Conservation (phyloP, 1,284 basidiomycete genomes). For the Austroboletus rostrupii region DNA sequence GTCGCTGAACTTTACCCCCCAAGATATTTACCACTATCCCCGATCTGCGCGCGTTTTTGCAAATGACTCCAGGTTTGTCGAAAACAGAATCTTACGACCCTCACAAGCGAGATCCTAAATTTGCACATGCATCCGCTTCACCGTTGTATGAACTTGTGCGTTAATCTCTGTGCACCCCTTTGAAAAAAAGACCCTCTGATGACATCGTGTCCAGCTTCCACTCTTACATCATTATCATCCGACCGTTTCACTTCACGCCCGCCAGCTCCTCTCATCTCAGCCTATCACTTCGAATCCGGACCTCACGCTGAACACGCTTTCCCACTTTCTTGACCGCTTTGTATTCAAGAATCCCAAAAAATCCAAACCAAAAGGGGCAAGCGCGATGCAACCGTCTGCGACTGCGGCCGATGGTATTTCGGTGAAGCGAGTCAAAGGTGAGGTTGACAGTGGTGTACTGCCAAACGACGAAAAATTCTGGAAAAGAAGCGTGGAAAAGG, state of each 20-base stretch:
- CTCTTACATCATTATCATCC: slow-evolving; percentile 90
- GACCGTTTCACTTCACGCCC: slow-evolving; percentile 82
- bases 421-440: slow-evolving; percentile 74
- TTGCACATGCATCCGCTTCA: slow-evolving; percentile 77
- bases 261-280: slow-evolving; percentile 70
- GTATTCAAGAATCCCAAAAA: slow-evolving; percentile 98
- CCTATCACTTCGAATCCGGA: slow-evolving; percentile 82
- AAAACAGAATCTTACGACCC: slow-evolving; percentile 71
- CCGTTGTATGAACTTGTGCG: slow-evolving; percentile 88
- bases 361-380: slow-evolving; percentile 67
- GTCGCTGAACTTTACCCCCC: neutral
- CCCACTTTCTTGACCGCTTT: slow-evolving; percentile 84
- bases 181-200: neutral
- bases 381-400: slow-evolving; percentile 94
- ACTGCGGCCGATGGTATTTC: slow-evolving; percentile 56
- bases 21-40: slow-evolving; percentile 80
- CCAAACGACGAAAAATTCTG: slow-evolving; percentile 83
- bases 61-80: slow-evolving; percentile 33
- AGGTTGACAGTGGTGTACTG: slow-evolving; percentile 43
- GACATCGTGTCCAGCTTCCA: slow-evolving; percentile 50
- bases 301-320: slow-evolving; percentile 88
- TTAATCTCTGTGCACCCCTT: neutral
- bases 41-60: slow-evolving; percentile 67
- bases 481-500: slow-evolving; percentile 66
- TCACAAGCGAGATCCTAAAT: slow-evolving; percentile 88